A percentile compares a stretch with the other conserved stretches of the same genome.
These are phyloP conservation scores for Trichoderma aggressivum DNA, from an alignment of 2,329 filamentous ascomycete genomes.

Conservation along the genomic window DNA sequence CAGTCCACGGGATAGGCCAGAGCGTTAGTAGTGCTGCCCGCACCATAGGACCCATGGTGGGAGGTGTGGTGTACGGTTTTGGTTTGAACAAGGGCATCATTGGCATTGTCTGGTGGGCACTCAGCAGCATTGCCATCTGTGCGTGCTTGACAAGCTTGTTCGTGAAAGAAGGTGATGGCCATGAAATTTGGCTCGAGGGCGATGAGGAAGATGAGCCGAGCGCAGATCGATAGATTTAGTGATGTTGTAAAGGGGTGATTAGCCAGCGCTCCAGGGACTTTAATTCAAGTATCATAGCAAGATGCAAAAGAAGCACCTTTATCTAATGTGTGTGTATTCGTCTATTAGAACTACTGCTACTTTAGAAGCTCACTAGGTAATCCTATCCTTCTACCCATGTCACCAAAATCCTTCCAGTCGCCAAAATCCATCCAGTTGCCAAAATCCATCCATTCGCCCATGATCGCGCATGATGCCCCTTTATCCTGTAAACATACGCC, in stretches of 20 bases:
- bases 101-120: constrained; percentile 56
- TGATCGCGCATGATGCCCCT: background rate
- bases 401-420: background rate
- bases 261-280: background rate
- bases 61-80: constrained; percentile 58
- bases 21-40: constrained; percentile 56
- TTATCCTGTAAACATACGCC: background rate
- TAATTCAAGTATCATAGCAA: background rate
- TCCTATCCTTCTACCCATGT: background rate
- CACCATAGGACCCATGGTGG: constrained; percentile 58
- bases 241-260: background rate
- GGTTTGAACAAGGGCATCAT: constrained; percentile 56
- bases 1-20: constrained; percentile 52
- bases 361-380: background rate
- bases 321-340: background rate
- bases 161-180: constrained; percentile 59
- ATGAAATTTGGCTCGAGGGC: constrained; percentile 62
- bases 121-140: constrained; percentile 48
- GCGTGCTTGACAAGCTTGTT: constrained; percentile 51
- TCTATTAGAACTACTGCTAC: background rate
- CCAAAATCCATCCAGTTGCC: background rate
- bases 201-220: constrained; percentile 41
- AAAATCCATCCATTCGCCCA: background rate
- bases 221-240: background rate
- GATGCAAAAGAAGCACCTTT: background rate